A percentile compares a stretch with the other conserved stretches of the same genome.
phyloP scores from a whole-genome alignment of 176 grass and related monocot genomes.

The Thinopyrum elongatum region DNA sequence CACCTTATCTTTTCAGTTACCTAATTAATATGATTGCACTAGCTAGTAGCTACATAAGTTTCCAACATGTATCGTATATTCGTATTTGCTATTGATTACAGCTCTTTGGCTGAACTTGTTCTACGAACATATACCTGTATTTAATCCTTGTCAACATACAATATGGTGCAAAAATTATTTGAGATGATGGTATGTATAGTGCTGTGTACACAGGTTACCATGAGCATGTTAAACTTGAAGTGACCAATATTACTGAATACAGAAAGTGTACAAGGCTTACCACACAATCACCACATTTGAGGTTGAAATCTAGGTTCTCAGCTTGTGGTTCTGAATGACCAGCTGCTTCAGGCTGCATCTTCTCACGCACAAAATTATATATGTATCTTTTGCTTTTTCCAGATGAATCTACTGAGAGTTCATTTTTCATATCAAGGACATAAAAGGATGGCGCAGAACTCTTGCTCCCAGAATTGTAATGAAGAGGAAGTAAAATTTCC shows the following conservation, averaged over 20 bases:
- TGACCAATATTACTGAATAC: constrained; percentile 8
- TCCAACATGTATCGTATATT: background rate
- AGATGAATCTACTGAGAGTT: constrained; percentile 52
- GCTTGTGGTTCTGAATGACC: constrained; percentile 27
- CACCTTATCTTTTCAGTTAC: background rate
- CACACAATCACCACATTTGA: constrained; percentile 81
- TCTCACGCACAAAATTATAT: constrained; percentile 75
- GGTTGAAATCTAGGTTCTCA: constrained; percentile 56
- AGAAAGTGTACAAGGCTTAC: constrained; percentile 48
- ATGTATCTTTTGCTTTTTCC: constrained; percentile 70
- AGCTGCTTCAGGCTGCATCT: constrained; percentile 35
- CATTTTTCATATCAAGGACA: constrained; percentile 64
- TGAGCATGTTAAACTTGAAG: constrained; percentile 22
- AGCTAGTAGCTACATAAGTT: background rate
- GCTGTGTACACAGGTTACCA: constrained; percentile 4
- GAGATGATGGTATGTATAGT: background rate
- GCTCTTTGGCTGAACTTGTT: constrained; percentile 2
- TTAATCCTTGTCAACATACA: background rate
- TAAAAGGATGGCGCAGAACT: constrained; percentile 33
- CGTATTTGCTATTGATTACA: constrained; percentile 13
- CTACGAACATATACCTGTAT: background rate
- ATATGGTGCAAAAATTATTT: constrained; percentile 15
- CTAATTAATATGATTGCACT: constrained; percentile 9
- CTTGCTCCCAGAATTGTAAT: constrained; percentile 34
- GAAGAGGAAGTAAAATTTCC: constrained; percentile 44